A percentile compares a stretch with the other conserved stretches of the same genome.
phyloP scores from a whole-genome alignment of 1,139 yeast species.

The Debaryomyces udenii region DNA sequence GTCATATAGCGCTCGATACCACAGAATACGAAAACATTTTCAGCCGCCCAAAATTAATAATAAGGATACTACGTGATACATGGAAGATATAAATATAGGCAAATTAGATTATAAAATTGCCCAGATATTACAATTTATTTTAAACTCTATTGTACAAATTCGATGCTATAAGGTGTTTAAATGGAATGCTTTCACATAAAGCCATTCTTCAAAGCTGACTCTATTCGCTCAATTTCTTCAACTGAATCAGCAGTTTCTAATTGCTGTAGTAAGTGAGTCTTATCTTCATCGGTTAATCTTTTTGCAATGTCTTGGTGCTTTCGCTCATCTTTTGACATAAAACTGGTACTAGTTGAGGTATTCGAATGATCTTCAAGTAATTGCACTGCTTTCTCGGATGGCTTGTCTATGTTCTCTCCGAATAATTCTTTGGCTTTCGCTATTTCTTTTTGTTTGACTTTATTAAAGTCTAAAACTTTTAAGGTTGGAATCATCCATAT shows the following conservation, averaged over 20 bases:
- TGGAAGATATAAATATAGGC: no score
- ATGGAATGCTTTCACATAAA: conserved; percentile 14
- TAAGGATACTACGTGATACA: no score
- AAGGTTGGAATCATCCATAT: conserved; percentile 68
- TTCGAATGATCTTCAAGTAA: conserved; percentile 1
- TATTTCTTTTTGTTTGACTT: conserved; percentile 61
- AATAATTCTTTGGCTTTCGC: conserved; percentile 43
- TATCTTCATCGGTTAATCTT: conserved; percentile 58
- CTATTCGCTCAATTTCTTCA: conserved; percentile 75
- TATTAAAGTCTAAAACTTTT: conserved; percentile 65
- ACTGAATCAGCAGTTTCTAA: conserved; percentile 66
- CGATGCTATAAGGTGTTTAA: not conserved
- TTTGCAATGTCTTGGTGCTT: conserved; percentile 7
- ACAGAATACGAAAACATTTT: no score
- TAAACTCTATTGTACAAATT: not conserved
- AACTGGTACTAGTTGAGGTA: not conserved
- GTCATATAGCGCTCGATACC: conserved; percentile 6
- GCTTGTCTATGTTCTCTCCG: conserved; percentile 31
- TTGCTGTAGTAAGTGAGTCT: conserved; percentile 50
- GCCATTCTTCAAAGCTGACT: conserved; percentile 49
- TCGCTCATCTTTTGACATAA: conserved; percentile 7
- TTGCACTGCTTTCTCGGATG: conserved; percentile 11
- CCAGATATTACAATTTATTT: no score
- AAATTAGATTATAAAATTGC: no score
- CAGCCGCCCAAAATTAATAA: no score